phyloP scores from a whole-genome alignment of 129 eudicot species.

The Logfia minima region DNA sequence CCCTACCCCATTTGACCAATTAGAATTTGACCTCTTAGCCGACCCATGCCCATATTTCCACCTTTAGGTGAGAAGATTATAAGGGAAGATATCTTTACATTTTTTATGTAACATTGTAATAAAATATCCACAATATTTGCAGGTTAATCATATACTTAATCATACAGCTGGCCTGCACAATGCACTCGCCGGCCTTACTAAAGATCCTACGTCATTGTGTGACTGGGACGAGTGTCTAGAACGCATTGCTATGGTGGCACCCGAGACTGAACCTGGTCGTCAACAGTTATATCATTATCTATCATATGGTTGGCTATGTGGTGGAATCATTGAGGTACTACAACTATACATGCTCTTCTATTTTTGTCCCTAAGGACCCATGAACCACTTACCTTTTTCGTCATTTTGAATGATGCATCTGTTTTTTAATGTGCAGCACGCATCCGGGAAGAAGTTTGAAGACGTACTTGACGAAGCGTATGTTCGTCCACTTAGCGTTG shows the following conservation, averaged over 20 bases:
- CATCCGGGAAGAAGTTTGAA: conserved; percentile 69
- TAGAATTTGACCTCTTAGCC: not conserved
- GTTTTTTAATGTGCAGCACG: conserved; percentile 46
- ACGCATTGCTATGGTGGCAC: conserved; percentile 38
- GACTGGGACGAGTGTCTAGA: conserved; percentile 71
- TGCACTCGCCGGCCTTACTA: conserved; percentile 51
- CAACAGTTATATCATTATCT: conserved; percentile 70
- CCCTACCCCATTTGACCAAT: no score
- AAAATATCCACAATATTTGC: not conserved
- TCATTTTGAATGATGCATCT: not conserved
- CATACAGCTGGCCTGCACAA: conserved; percentile 28
- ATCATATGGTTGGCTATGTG: conserved; percentile 87
- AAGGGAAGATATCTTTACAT: not conserved
- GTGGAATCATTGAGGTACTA: conserved; percentile 83
- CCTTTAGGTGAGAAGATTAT: not conserved
- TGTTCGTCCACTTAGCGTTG: conserved; percentile 57
- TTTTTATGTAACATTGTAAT: not conserved
- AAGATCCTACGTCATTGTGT: conserved; percentile 49
- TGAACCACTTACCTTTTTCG: no score
- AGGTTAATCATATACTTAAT: conserved; percentile 59
- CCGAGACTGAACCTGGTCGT: conserved; percentile 73
- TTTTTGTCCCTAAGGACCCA: no score
- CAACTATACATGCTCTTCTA: not conserved
- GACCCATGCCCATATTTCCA: not conserved
- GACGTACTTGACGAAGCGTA: conserved; percentile 75